Evolutionary conservation across 2,329 filamentous ascomycete genomes (phyloP).

Genomic region (Rutstroemia sydowiana): DNA sequence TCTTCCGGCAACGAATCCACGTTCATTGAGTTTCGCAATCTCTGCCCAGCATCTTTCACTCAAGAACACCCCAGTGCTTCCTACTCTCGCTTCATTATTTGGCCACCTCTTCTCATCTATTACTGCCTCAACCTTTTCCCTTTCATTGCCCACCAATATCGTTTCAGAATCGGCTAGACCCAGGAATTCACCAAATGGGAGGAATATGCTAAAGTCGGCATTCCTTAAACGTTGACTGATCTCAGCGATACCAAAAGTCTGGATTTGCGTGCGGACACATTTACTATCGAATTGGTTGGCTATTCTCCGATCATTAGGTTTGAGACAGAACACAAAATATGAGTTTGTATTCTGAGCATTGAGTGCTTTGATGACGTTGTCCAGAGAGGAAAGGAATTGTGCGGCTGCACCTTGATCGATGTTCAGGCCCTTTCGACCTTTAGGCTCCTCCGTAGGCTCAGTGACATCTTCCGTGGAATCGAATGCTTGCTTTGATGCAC

Average conservation of each 20-base stretch:
- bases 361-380: constrained; percentile 84
- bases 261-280: constrained; percentile 88
- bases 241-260: constrained; percentile 92
- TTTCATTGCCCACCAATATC: constrained; percentile 83
- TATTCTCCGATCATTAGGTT: constrained; percentile 93
- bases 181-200: constrained; percentile 93
- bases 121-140: constrained; percentile 84
- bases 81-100: constrained; percentile 80
- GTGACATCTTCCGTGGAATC: constrained; percentile 37
- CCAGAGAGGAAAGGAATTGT: constrained; percentile 82
- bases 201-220: constrained; percentile 90
- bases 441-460: constrained; percentile 37
- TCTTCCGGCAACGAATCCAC: constrained; percentile 44
- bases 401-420: constrained; percentile 81
- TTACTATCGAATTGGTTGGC: constrained; percentile 99
- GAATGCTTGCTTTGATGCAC: constrained; percentile 22
- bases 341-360: constrained; percentile 77
- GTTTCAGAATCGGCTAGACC: constrained; percentile 79
- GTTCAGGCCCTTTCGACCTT: constrained; percentile 34
- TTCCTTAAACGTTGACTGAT: constrained; percentile 90
- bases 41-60: constrained; percentile 96
- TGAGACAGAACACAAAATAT: constrained; percentile 95
- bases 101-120: constrained; percentile 91
- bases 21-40: constrained; percentile 67
- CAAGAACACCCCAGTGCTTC: constrained; percentile 88